Base-by-base conservation (phyloP, 345 rosid species). In the Rubroshorea leprosula region DNA sequence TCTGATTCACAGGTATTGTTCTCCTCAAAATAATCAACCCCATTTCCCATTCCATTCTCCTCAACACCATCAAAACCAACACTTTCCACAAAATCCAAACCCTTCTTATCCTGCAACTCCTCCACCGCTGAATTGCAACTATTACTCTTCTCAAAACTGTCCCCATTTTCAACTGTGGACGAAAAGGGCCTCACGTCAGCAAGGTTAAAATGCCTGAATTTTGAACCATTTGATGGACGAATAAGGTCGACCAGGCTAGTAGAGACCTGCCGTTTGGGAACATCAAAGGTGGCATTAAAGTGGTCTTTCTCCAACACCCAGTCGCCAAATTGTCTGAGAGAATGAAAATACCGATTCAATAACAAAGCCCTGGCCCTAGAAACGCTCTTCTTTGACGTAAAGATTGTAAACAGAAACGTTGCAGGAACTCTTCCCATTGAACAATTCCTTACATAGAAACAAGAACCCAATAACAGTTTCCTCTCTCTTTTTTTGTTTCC, bases 391-490 rank as follows among this genome's bases (percentile, higher is more conserved):
- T 65, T 76, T 9, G 76, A 72, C 16, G 60, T 39, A 66, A 57
- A 87, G 1, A 73, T 64, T 64, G 87, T 72, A 58, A 79, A 67
- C 49, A 87, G 68, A 67, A 76, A 54, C 23, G 74, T 62, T 39
- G 71, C 72, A 8, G 76, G 70, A 16, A 84, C 80, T 78, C 79
- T 68, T 29, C 76, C 83, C 96, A 84, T 87, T 58, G n/a, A 29
- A 23, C 16, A 25, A 41, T 23, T 51, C 26, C 56, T 23, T 54
- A 23, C 25, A 61, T 27, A 19, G 58, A 54, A n/a, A n/a, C 12
- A 19, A 18, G 58, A 62, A 54, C 50, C 56, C 46, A 51, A 55
- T 44, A 12, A 14, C 25, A 38, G 4, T 16, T n/a, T 16, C 29
- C n/a, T 29, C 14, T 29, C 49, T 4, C 18, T 18, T 41, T 47